Percentiles rank a stretch among this genome's conserved stretches.
Evolutionary conservation across 768 basidiomycete genomes (phyloP).

Genomic region (Baorangia bicolor): DNA sequence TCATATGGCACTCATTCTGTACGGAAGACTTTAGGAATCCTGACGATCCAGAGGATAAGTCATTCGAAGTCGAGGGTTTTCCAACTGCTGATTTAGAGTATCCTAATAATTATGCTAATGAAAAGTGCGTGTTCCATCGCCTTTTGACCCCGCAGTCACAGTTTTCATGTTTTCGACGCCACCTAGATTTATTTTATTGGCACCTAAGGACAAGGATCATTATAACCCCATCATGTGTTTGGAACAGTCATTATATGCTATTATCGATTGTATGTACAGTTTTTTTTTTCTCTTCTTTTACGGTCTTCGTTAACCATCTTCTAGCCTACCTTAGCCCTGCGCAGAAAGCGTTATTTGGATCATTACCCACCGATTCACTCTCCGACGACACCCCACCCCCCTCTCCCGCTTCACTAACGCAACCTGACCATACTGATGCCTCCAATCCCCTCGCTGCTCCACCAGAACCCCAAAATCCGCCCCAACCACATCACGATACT

Average conservation of each 20-base stretch:
- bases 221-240: constrained; percentile 85
- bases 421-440: constrained; percentile 32
- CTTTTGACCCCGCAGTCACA: not conserved
- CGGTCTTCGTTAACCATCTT: constrained; percentile 9
- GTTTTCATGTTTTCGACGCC: not conserved
- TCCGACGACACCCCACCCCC: constrained; percentile 31
- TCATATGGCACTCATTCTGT: constrained; percentile 13
- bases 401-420: constrained; percentile 35
- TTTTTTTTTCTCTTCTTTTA: constrained; percentile 11
- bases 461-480: constrained; percentile 21
- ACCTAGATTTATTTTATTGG: constrained; percentile 69
- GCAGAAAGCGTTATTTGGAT: constrained; percentile 67
- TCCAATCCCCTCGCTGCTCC: constrained; percentile 32
- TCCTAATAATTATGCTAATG: constrained; percentile 66
- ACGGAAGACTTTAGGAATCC: constrained; percentile 68
- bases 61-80: constrained; percentile 61
- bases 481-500: constrained; percentile 18
- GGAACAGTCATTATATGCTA: constrained; percentile 67
- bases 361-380: constrained; percentile 48
- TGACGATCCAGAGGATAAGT: constrained; percentile 56
- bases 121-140: constrained; percentile 48
- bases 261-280: constrained; percentile 61
- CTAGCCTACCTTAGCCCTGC: constrained; percentile 66
- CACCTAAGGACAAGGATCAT: constrained; percentile 82
- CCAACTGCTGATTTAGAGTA: constrained; percentile 78